Base-by-base conservation (phyloP, 1,139 yeast species). In the Lodderomyces jiufengensis region DNA sequence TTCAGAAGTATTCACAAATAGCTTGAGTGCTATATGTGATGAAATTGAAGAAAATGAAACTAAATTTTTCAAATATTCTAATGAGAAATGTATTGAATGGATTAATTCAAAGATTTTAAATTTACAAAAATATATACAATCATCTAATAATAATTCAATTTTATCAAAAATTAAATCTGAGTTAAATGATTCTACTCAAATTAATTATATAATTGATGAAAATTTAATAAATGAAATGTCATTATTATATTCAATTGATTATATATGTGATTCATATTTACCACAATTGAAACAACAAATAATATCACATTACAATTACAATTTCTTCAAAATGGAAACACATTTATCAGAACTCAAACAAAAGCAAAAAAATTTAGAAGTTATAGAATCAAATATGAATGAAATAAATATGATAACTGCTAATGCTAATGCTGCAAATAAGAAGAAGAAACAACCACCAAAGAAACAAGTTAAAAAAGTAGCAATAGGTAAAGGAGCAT, bases 401-500 rank as follows among this genome's bases (percentile, higher is more conserved):
- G 43, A 52, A 28, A 54, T 59, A 11, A 59, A 43, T 26, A 39
- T 32, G 21, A 38, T 47, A 3, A 47, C 50, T 9, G 33, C 56
- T 2, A 42, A 50, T 14, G 33, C 31, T 2, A 34, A 36, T 4
- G 24, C 24, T 11, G 10, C 20, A n/a, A 31, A 31, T 15, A 53
- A 50, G 37, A 56, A 22, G 34, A 42, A 12, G 53, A 48, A 37
- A 47, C 52, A 36, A 57, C 59, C 32, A 3, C 48, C 45, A 31
- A 57, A 52, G 40, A 53, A 52, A 26, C 41, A 44, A 14, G 48
- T 43, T 1, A 56, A 54, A 37, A 74, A 70, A 42, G 75, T 73
- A 0, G 75, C 76, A 1, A 66, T 63, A 9, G 78, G 78, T 1
- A 73, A 66, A 46, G 86, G 86, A 2, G 83, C 84, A 1, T 60